Percentiles rank a stretch among this genome's conserved stretches.
These are phyloP conservation scores for Eleusine coracana DNA, from an alignment of 176 grass and related monocot species.

Conservation along the genomic window DNA sequence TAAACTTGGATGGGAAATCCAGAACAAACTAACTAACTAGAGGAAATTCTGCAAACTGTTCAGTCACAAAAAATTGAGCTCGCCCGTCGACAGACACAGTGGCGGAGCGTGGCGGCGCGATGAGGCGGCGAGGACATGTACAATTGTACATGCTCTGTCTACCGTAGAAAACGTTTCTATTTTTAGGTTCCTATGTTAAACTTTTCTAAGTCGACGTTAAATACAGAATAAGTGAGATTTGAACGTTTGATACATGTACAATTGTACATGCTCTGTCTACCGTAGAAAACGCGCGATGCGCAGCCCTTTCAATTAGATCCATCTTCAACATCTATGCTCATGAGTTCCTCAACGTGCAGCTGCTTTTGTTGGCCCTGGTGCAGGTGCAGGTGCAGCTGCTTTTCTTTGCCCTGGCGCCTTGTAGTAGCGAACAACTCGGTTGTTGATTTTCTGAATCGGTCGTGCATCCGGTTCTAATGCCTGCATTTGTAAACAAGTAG, in stretches of 20 bases:
- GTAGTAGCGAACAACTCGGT: slow-evolving; percentile 37
- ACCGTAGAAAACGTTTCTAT: not conserved
- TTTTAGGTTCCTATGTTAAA: no score
- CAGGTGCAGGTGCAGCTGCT: not conserved
- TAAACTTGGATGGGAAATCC: no score
- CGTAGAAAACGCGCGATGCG: not conserved
- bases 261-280: not conserved
- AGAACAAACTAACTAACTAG: no score
- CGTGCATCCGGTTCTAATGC: not conserved
- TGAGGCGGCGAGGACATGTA: no score
- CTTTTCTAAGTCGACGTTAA: no score
- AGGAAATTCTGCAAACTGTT: no score
- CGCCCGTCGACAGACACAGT: no score
- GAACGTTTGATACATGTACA: not conserved
- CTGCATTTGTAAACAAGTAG: slow-evolving; percentile 7
- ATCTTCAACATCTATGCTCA: not conserved
- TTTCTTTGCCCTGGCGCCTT: not conserved
- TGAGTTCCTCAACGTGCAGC: not conserved
- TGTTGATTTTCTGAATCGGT: slow-evolving; percentile 35
- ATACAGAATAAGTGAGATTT: no score
- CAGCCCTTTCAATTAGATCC: not conserved
- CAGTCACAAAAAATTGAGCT: no score
- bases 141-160: not conserved
- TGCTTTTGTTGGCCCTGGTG: not conserved
- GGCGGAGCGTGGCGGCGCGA: no score